Percentiles rank a stretch among this genome's conserved stretches.
phyloP scores from a whole-genome alignment of 352 stramenopile species.

The Phytophthora europaea region DNA sequence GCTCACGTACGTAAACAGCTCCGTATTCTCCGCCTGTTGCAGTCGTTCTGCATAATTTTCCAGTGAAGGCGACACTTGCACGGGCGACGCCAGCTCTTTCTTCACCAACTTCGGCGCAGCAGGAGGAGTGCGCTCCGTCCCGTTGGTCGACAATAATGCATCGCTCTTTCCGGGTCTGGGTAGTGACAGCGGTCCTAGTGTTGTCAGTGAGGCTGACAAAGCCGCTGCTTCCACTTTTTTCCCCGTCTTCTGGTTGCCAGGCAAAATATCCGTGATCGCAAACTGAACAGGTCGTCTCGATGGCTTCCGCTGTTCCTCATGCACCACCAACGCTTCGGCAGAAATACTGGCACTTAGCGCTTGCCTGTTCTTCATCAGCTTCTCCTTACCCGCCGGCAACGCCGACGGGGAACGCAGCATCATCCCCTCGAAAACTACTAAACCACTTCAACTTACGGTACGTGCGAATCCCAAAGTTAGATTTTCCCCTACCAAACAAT shows the following conservation, averaged over 20 bases:
- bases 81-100: conserved; percentile 8
- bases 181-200: conserved; percentile 24
- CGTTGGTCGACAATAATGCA: neutral
- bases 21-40: conserved; percentile 62
- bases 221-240: conserved; percentile 5
- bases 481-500: neutral
- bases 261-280: conserved; percentile 47
- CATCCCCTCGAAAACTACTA: neutral
- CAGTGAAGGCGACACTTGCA: neutral
- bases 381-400: conserved; percentile 3
- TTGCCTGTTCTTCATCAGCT: conserved; percentile 22
- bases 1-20: conserved; percentile 78
- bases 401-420: conserved; percentile 9
- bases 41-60: conserved; percentile 50
- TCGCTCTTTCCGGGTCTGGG: conserved; percentile 15
- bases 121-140: conserved; percentile 3
- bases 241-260: conserved; percentile 18
- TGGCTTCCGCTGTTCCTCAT: conserved; percentile 7
- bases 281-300: conserved; percentile 26
- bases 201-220: conserved; percentile 5
- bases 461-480: neutral
- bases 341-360: conserved; percentile 52
- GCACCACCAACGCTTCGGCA: conserved; percentile 30
- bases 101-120: conserved; percentile 20
- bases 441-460: conserved; percentile 1